Evolutionary conservation across 108 stramenopile genomes (phyloP), one percentile per base, ranked within the genome.

Genomic region (Skeletonema marinoi): DNA sequence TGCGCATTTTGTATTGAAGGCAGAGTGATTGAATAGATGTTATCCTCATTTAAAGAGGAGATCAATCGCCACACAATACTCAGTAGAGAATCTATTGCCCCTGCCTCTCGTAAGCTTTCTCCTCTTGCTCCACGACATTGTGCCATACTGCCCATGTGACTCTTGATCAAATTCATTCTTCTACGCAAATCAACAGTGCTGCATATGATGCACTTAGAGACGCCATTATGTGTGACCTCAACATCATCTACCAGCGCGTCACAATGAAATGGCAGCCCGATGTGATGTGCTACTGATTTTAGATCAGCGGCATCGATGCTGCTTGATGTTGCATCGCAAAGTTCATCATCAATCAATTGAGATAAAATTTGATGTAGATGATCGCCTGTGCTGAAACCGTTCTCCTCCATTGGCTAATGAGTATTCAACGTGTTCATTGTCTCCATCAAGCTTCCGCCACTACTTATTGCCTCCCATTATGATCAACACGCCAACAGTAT

Each of bases 141-240:
- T 7, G 84, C 80, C 84, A 85, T 81, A 39, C 75, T 73, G 19
- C 84, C 84, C 84, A 85, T 85, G 17, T 71, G 65, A 41, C 46
- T 51, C 50, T 68, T 36, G 42, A 85, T 58, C 25, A 62, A 46
- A 41, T 80, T 71, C 2, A 65, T 66, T 61, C 62, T 79, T 16
- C 32, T 21, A 16, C 78, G 68, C 67, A 81, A 58, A 48, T 81
- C 68, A 8, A 70, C 35, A 17, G 48, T 74, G 32, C 59, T 66
- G 54, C 80, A 81, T 32, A 70, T 68, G 46, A 81, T 59, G 32
- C 74, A 74, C 42, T 13, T n/a, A 0, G 44, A 46, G 16, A 46
- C 16, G 3, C 2, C 39, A 2, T 12, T 16, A 46, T 16, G 16
- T n/a, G 44, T 46, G 16, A n/a, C 16, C 5, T 46, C 11, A n/a